phyloP scores from a whole-genome alignment of 176 grass and related monocot species.

The Oryza nivara region DNA sequence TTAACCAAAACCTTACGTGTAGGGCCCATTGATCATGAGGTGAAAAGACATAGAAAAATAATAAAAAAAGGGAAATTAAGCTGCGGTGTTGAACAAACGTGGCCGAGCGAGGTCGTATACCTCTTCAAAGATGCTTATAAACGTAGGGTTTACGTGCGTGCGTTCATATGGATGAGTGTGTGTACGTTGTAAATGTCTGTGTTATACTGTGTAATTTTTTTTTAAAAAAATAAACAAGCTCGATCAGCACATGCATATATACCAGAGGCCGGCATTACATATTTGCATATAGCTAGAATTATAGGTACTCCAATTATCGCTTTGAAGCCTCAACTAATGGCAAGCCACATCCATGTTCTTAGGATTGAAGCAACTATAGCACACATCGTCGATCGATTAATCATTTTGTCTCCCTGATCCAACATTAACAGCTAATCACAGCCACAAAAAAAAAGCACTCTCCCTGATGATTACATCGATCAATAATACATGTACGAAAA shows the following conservation, averaged over 20 bases:
- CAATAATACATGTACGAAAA: neutral
- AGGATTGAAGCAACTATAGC: neutral
- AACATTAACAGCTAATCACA: neutral
- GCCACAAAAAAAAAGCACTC: neutral
- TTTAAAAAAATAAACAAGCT: no score
- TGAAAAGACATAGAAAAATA: no score
- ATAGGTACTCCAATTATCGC: neutral
- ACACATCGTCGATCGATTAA: neutral
- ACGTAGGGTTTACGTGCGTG: no score
- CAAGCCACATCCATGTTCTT: constrained; percentile 19
- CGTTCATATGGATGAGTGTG: no score
- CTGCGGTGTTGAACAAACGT: no score
- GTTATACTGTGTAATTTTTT: no score
- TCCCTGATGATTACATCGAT: neutral
- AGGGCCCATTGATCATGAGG: no score
- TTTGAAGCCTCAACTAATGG: neutral
- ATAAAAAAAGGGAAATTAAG: no score
- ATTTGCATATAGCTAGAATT: neutral
- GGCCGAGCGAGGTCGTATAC: no score
- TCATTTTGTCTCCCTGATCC: neutral
- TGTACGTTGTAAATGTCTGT: no score
- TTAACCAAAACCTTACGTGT: no score
- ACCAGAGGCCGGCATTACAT: neutral
- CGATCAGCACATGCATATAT: neutral
- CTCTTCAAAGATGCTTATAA: no score